Evolutionary conservation across 495 filamentous ascomycete species (phyloP).

Genomic region (Talaromyces adpressus): DNA sequence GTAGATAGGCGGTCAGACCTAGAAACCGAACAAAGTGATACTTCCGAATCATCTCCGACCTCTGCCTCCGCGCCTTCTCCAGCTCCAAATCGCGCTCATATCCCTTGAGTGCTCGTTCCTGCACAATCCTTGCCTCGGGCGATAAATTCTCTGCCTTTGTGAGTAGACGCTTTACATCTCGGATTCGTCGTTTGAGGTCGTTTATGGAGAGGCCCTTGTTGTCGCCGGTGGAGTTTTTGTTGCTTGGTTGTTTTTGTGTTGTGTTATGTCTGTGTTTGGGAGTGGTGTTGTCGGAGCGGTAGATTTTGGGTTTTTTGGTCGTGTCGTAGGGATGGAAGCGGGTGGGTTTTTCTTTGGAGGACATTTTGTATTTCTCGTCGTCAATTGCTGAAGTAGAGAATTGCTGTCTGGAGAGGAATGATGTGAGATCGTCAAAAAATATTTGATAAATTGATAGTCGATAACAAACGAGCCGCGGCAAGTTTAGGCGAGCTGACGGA

Average conservation of each 20-base stretch:
- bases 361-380: neutral
- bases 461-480: neutral
- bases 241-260: slow-evolving; percentile 7
- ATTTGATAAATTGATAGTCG: neutral
- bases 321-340: slow-evolving; percentile 7
- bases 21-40: slow-evolving; percentile 96
- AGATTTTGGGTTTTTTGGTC: slow-evolving; percentile 6
- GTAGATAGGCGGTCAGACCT: slow-evolving; percentile 31
- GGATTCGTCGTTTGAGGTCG: slow-evolving; percentile 45
- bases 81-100: slow-evolving; percentile 65
- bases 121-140: slow-evolving; percentile 64
- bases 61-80: slow-evolving; percentile 53
- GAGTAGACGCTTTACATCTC: slow-evolving; percentile 52
- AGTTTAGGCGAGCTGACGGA: slow-evolving; percentile 3
- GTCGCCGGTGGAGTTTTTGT: slow-evolving; percentile 12
- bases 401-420: too few species aligned
- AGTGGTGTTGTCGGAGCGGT: neutral
- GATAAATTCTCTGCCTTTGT: slow-evolving; percentile 52
- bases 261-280: neutral
- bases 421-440: neutral
- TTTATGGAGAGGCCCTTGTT: slow-evolving; percentile 36
- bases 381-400: neutral
- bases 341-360: neutral
- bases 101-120: slow-evolving; percentile 72
- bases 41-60: slow-evolving; percentile 69